phyloP scores from a whole-genome alignment of 257 asterid genomes.

The Nicotiana benthamiana region DNA sequence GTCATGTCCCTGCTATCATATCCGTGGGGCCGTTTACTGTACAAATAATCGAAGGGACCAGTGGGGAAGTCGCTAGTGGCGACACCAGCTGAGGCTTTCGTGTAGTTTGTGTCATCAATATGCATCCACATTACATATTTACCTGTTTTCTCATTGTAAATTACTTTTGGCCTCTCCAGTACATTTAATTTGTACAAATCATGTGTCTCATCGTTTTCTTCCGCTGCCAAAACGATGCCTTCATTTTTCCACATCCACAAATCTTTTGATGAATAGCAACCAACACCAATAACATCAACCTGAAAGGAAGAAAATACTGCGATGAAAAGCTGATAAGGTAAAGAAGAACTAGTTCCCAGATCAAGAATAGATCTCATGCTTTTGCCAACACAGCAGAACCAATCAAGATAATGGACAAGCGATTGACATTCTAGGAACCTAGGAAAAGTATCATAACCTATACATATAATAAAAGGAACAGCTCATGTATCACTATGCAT shows the following conservation, averaged over 20 bases:
- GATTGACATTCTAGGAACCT: not conserved
- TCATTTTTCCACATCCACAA: conserved; percentile 94
- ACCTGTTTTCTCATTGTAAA: conserved; percentile 57
- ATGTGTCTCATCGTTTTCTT: conserved; percentile 56
- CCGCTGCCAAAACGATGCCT: conserved; percentile 83
- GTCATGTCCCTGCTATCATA: conserved; percentile 97
- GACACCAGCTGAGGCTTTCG: conserved; percentile 80
- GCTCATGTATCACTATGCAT: not conserved
- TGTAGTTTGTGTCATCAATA: conserved; percentile 80
- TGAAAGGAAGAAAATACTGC: conserved; percentile 18
- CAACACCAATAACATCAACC: conserved; percentile 95
- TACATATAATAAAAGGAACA: not conserved
- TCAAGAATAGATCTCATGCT: not conserved
- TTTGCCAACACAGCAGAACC: not conserved
- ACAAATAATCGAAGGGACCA: conserved; percentile 75
- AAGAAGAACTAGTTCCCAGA: not conserved
- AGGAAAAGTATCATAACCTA: not conserved
- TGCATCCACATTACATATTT: conserved; percentile 99
- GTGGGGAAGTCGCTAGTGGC: conserved; percentile 67
- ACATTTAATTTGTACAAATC: conserved; percentile 82
- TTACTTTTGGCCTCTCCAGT: conserved; percentile 94
- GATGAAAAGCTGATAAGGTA: not conserved
- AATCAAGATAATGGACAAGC: not conserved
- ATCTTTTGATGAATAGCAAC: conserved; percentile 93
- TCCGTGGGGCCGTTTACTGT: conserved; percentile 80